Evolutionary conservation across 352 stramenopile genomes (phyloP), one percentile per base, ranked within the genome.

Genomic region (Pythium phragmiticola): DNA sequence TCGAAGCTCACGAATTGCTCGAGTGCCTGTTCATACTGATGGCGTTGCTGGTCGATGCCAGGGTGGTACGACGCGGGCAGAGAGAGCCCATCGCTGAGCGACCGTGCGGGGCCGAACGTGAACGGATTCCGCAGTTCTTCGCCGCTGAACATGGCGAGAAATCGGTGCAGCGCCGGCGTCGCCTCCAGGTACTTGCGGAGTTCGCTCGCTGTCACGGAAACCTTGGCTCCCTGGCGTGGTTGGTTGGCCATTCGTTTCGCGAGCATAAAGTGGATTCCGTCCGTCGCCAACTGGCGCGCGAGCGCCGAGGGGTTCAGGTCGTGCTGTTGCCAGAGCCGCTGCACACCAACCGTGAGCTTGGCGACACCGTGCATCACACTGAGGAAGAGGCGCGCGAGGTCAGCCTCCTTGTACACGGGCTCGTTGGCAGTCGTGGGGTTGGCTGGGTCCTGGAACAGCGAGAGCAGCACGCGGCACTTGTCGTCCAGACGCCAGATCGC

Each of bases 51-150:
- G 1, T 52, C 34, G 12, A 81, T 6, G 5, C 13, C 43, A 0
- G n/a, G 4, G 1, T 59, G 42, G 37, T 77, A 77, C 0, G 12
- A 28, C 17, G 42, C 9, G 4, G 65, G 58, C 0, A 73, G 16
- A 2, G 59, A 39, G 9, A 69, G 26, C 1, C 63, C 72, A 3
- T 66, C 63, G 41, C 57, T 56, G 0, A 30, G 48, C 2, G 57
- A 73, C 13, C 69, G 56, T 9, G 70, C 17, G 12, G 52, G 42
- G 1, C 60, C 49, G 23, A 69, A 74, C 7, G 80, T 89, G 42
- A 78, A 78, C 34, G 82, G 82, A 41, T 91, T 91, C 14, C 78
- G 82, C 3, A 88, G 69, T 34, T 87, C 78, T 57, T 88, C 82
- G 21, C 66, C 73, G 26, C 69, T 79, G 21, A 89, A 90, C 5